phyloP scores from a whole-genome alignment of 202 grass and related monocot genomes.

The Zoysia matrella region DNA sequence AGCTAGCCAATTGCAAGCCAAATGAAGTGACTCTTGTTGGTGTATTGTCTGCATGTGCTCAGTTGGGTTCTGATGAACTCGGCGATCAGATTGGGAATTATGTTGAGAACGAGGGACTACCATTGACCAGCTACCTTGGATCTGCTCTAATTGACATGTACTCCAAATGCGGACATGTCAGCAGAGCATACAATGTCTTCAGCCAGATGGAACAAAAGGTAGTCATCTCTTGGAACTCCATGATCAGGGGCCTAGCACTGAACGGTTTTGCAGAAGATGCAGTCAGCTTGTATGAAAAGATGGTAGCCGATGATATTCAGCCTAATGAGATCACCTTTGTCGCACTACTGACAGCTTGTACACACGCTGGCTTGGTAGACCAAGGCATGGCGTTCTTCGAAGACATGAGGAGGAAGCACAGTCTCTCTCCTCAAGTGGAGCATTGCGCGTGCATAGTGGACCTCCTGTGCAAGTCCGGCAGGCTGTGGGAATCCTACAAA shows the following conservation, averaged over 20 bases:
- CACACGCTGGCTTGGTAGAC: conserved; percentile 72
- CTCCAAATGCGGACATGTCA: conserved; percentile 65
- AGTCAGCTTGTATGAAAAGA: conserved; percentile 46
- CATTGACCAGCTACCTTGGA: conserved; percentile 64
- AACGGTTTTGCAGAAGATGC: conserved; percentile 74
- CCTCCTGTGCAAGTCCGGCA: conserved; percentile 73
- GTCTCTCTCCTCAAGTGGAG: conserved; percentile 68
- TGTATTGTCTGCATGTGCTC: conserved; percentile 71
- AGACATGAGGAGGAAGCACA: conserved; percentile 53
- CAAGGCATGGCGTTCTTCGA: conserved; percentile 62
- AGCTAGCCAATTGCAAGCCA: conserved; percentile 61
- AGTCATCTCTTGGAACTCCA: conserved; percentile 81
- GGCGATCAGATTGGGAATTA: conserved; percentile 70
- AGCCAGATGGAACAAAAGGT: conserved; percentile 65
- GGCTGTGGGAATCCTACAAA: conserved; percentile 65
- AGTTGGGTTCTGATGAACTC: conserved; percentile 69
- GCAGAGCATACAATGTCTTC: conserved; percentile 63
- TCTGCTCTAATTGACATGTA: conserved; percentile 82
- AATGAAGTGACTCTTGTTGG: conserved; percentile 81
- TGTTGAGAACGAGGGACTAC: conserved; percentile 51
- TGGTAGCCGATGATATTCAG: conserved; percentile 52
- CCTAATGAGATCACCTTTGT: conserved; percentile 78
- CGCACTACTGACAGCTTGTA: conserved; percentile 68
- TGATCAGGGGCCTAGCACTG: conserved; percentile 81
- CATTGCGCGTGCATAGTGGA: conserved; percentile 77